phyloP scores from a whole-genome alignment of 1,284 basidiomycete genomes.

The Irpex lacteus region DNA sequence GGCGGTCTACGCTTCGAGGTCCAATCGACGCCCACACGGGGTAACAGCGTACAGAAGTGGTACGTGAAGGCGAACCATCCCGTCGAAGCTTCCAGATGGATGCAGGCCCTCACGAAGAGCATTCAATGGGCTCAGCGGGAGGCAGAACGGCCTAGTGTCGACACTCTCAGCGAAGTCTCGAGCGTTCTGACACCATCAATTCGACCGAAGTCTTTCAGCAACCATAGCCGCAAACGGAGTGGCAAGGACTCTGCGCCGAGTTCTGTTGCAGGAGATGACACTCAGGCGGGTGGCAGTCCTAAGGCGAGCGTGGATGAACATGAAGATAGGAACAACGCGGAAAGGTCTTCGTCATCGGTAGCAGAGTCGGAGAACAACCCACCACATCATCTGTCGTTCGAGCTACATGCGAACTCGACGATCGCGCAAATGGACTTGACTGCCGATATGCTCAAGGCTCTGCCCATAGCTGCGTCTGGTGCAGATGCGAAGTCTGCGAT shows the following conservation, averaged over 20 bases:
- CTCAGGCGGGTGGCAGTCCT: constrained; percentile 11
- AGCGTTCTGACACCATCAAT: constrained; percentile 23
- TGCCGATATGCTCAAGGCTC: constrained; percentile 59
- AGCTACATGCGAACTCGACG: constrained; percentile 73
- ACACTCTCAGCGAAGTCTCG: constrained; percentile 30
- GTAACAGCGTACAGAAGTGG: constrained; percentile 68
- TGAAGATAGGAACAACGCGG: constrained; percentile 13
- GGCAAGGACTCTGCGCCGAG: constrained; percentile 5
- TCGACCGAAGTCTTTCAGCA: constrained; percentile 9
- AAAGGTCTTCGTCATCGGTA: constrained; percentile 36
- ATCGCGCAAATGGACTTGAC: constrained; percentile 82
- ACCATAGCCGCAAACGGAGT: not conserved
- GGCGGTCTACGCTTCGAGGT: constrained; percentile 85
- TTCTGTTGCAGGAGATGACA: constrained; percentile 10
- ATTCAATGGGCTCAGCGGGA: constrained; percentile 60
- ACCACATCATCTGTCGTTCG: constrained; percentile 69
- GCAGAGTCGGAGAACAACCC: constrained; percentile 44
- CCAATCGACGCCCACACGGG: constrained; percentile 56
- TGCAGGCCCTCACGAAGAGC: constrained; percentile 68
- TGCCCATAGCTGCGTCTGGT: constrained; percentile 37
- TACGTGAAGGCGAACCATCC: constrained; percentile 91
- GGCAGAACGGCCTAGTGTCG: constrained; percentile 27
- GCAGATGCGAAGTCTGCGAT: constrained; percentile 58
- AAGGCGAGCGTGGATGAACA: constrained; percentile 12
- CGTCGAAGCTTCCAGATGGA: constrained; percentile 88